Evolutionary conservation across 805 yeast species (phyloP).

Genomic region (Jamesozyma gamospora): DNA sequence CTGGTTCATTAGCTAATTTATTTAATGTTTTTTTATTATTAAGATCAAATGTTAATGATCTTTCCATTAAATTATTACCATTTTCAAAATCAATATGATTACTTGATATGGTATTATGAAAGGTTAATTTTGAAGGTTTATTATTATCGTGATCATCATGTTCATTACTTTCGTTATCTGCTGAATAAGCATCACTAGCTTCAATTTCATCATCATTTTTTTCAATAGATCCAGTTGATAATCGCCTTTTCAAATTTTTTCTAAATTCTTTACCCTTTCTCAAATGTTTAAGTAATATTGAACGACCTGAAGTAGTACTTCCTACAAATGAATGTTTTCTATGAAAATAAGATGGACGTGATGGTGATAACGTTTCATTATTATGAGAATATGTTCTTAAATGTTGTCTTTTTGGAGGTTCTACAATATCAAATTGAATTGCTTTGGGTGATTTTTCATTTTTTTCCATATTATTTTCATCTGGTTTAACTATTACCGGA

Average conservation of each 20-base stretch:
- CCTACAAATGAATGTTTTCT: neutral
- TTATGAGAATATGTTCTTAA: slow-evolving; percentile 3
- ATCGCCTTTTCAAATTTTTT: slow-evolving; percentile 12
- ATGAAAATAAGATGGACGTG: neutral
- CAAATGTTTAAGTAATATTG: slow-evolving; percentile 9
- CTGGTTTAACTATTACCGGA: neutral
- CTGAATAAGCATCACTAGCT: neutral
- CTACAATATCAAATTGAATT: slow-evolving; percentile 24
- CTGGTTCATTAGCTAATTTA: slow-evolving; percentile 33
- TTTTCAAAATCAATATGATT: neutral
- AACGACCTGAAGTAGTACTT: neutral
- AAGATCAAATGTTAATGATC: slow-evolving; percentile 4
- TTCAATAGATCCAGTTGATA: slow-evolving; percentile 15
- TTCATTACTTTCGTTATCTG: slow-evolving; percentile 1
- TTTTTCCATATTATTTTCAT: neutral
- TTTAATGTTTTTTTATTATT: slow-evolving; percentile 13
- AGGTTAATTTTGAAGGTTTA: neutral
- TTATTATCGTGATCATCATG: slow-evolving; percentile 13
- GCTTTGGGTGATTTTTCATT: slow-evolving; percentile 9
- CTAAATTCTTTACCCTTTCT: slow-evolving; percentile 15
- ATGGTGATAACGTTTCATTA: neutral
- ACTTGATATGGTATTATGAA: neutral
- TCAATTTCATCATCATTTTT: slow-evolving; percentile 2
- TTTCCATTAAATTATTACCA: neutral
- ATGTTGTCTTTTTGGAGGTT: slow-evolving; percentile 15